A percentile compares a stretch with the other conserved stretches of the same genome.
Conservation (phyloP, 805 yeast species). For the Pichia cephalocereana region DNA sequence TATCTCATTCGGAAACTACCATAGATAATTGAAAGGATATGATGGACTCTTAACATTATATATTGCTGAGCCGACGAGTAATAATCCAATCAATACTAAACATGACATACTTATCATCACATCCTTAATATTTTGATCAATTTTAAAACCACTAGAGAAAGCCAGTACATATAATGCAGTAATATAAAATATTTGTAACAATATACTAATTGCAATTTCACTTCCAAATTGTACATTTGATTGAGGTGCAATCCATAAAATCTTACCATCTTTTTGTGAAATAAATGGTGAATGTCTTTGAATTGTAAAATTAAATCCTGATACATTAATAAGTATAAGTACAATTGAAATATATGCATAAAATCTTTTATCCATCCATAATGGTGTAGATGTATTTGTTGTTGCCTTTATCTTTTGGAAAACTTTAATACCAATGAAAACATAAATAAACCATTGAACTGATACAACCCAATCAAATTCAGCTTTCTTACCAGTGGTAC, state of each 20-base stretch:
- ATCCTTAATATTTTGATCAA: background rate
- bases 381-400: background rate
- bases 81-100: slow-evolving; percentile 1
- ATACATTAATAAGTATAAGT: slow-evolving; percentile 35
- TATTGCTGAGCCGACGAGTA: slow-evolving; percentile 25
- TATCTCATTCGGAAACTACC: background rate
- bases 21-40: slow-evolving; percentile 35
- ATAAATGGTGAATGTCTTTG: slow-evolving; percentile 57
- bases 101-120: background rate
- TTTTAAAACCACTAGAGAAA: slow-evolving; percentile 5
- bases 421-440: slow-evolving; percentile 5
- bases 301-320: slow-evolving; percentile 59
- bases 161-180: slow-evolving; percentile 32
- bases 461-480: slow-evolving; percentile 4
- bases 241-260: slow-evolving; percentile 51
- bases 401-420: background rate
- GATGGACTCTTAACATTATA: slow-evolving; percentile 36
- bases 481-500: background rate
- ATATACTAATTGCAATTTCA: slow-evolving; percentile 48
- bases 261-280: slow-evolving; percentile 38
- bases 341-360: slow-evolving; percentile 26
- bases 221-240: slow-evolving; percentile 60
- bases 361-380: slow-evolving; percentile 8
- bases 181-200: slow-evolving; percentile 41
- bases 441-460: slow-evolving; percentile 4